Base-by-base conservation (phyloP, 495 filamentous ascomycete species). In the Trichoderma orchidacearum region DNA sequence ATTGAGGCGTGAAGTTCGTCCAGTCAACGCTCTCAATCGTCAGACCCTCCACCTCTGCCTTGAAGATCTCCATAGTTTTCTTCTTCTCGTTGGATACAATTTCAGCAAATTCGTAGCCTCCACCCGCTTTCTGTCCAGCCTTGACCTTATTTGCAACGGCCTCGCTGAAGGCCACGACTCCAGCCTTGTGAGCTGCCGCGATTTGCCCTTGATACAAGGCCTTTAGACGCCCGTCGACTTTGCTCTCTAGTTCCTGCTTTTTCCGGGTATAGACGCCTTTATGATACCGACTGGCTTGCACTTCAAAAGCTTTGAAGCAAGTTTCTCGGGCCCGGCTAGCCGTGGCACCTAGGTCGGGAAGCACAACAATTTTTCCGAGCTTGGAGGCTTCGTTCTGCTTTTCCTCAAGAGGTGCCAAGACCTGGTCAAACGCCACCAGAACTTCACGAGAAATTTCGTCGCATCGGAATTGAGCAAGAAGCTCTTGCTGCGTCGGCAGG, bases 391-490 rank as follows among this genome's bases (percentile, higher is more conserved):
- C 85, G 8, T 84, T 81, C 61, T 95, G 88, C 64, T 85, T 80
- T 60, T 93, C 87, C 65, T 98, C 93, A 38, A 96, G 82, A 0
- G 93, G 92, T 48, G 70, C 64, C 55, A 98, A 89, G 25, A 80
- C 77, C 50, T 83, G 78, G 63, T 97, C 93, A 62, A 98, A 98
- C 2, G 75, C 76, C 30, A 91, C 76, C 51, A 94, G 75, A 0
- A 93, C 90, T 63, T 93, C 90, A 61, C 89, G 76, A 35, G 87
- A 73, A 55, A 98, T 98, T 75, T 98, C 93, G 66, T 98, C 93
- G 66, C 93, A 98, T 51, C 93, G 81, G 75, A 96, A 98, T 68
- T 98, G 93, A 3, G 93, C 93, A 52, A 98, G 81, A 48, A 98
- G 73, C 64, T 98, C 93, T 66, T 98, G 93, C 70, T 98, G 93